Evolutionary conservation across 2,329 filamentous ascomycete species (phyloP).

Genomic region (Ceratocystis huliohia): DNA sequence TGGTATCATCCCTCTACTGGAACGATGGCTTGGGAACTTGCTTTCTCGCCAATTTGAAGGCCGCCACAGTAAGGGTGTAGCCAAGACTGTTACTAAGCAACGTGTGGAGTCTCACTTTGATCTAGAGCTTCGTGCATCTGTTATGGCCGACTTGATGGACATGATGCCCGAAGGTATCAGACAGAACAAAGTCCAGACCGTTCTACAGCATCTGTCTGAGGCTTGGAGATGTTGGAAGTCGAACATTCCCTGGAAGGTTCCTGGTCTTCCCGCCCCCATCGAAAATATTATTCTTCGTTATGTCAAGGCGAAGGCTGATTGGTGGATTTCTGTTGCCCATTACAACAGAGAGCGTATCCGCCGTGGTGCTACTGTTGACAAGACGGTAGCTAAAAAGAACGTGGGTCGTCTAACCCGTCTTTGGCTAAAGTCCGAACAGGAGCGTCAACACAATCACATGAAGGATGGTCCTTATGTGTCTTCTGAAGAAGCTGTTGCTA

Average conservation of each 20-base stretch:
- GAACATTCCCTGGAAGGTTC: constrained; percentile 99
- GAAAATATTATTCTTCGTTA: constrained; percentile 98
- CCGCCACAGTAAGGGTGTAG: constrained; percentile 95
- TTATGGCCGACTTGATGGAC: constrained; percentile 98
- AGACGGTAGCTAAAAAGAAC: constrained; percentile 99
- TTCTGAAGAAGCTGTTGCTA: constrained; percentile 94
- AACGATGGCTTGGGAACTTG: constrained; percentile 94
- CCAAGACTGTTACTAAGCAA: constrained; percentile 98
- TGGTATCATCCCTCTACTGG: constrained; percentile 89
- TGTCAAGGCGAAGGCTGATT: constrained; percentile 97
- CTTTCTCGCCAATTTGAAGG: constrained; percentile 96
- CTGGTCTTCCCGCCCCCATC: constrained; percentile 86
- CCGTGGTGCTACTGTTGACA: constrained; percentile 92
- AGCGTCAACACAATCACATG: constrained; percentile 98
- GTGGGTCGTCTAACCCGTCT: constrained; percentile 84
- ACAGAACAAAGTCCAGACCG: constrained; percentile 97
- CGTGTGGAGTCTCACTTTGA: constrained; percentile 98
- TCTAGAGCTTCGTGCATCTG: constrained; percentile 87
- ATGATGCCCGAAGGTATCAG: constrained; percentile 99
- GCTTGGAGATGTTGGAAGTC: constrained; percentile 99
- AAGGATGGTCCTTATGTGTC: constrained; percentile 98
- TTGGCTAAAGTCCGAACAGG: constrained; percentile 97
- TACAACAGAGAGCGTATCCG: constrained; percentile 97
- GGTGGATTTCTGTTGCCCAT: constrained; percentile 98
- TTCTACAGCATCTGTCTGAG: constrained; percentile 91